Base-by-base conservation (phyloP, 345 rosid genomes). In the Brassica carinata region DNA sequence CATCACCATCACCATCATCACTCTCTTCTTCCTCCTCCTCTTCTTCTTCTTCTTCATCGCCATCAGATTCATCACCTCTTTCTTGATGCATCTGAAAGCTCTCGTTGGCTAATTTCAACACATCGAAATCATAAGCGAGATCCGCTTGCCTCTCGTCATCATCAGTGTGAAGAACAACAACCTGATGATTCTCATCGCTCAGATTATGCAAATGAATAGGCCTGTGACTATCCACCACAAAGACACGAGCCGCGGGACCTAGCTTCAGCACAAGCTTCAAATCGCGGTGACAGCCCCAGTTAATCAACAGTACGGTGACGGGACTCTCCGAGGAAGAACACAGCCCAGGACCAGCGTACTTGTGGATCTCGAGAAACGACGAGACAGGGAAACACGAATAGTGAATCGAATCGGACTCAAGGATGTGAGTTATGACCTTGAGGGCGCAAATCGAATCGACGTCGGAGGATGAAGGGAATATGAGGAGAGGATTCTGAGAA, bases 201-300 rank as follows among this genome's bases (percentile, higher is more conserved):
- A 96, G 80, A 72, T 96, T 96, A 80, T 88, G 95, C 87, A 96
- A 81, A 85, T 96, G 99, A 81, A 93, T 92, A 3, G 97, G 99
- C 2, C 99, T 84, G 58, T 96, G 99, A 76, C 98, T 89, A 85
- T 96, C 99, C 14, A 96, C 90, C 0, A 92, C 97, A 33, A 96
- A 96, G 74, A 92, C 94, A 71, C 89, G 81, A 6, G 84, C 91
- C 2, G 82, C 75, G 0, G 90, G 80, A 3, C 92, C 98, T 69
- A 93, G 72, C 62, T 85, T 81, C 23, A 96, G 86, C 77, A 87
- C 77, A 63, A 61, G 18, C 76, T 87, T 83, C 82, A 96, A 79
- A 84, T 96, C 98, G 34, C 95, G 87, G 79, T 96, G 97, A 76
- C 91, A 93, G 5, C 97, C 99, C 99, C 99, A 94, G 64, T 94